Evolutionary conservation across 2,329 filamentous ascomycete genomes (phyloP).

Genomic region (Karstenula rhodostoma): DNA sequence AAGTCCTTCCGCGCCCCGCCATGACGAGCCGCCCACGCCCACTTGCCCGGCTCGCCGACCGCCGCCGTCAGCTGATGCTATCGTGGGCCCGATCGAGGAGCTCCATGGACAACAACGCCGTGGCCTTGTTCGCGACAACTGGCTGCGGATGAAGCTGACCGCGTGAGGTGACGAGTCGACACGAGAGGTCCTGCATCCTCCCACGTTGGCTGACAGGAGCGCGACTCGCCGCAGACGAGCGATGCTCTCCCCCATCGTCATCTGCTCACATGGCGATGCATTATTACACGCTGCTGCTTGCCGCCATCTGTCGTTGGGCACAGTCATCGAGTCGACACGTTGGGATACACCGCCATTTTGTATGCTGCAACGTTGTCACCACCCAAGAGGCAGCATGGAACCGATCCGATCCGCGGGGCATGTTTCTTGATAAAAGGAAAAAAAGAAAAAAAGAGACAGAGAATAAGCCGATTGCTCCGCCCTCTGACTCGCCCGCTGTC

Average conservation of each 20-base stretch:
- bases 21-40: slow-evolving; percentile 13
- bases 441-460: slow-evolving; percentile 20
- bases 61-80: slow-evolving; percentile 40
- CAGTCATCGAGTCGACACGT: slow-evolving; percentile 1
- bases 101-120: background rate
- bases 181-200: slow-evolving; percentile 41
- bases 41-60: too few species aligned
- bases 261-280: slow-evolving; percentile 27
- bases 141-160: slow-evolving; percentile 34
- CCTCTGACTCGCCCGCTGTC: slow-evolving; percentile 38
- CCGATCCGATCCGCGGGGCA: slow-evolving; percentile 30
- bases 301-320: slow-evolving; percentile 24
- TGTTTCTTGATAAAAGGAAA: slow-evolving; percentile 29
- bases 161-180: slow-evolving; percentile 26
- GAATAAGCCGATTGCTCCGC: slow-evolving; percentile 32
- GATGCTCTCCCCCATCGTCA: slow-evolving; percentile 30
- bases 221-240: slow-evolving; percentile 74
- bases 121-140: slow-evolving; percentile 18
- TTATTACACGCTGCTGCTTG: slow-evolving; percentile 21
- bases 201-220: slow-evolving; percentile 53
- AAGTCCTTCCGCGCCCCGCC: slow-evolving; percentile 33
- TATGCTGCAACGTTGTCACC: slow-evolving; percentile 28
- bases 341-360: slow-evolving; percentile 44
- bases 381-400: slow-evolving; percentile 19
- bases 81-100: background rate